phyloP scores from a whole-genome alignment of 2,329 filamentous ascomycete species.

The Fusarium musae region DNA sequence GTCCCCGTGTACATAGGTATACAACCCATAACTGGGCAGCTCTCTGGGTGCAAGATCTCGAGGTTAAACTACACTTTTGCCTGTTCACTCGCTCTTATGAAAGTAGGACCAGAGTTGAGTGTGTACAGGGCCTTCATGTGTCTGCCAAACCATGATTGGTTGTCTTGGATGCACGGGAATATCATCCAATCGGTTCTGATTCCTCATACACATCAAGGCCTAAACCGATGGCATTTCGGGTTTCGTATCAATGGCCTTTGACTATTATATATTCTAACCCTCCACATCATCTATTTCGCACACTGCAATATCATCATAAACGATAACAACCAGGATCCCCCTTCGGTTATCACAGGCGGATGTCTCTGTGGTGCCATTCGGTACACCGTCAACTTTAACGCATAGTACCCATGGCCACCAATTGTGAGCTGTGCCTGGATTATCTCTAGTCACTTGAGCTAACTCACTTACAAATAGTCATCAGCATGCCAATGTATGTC shows the following conservation, averaged over 20 bases:
- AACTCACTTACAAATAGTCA: background rate
- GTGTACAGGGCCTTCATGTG: background rate
- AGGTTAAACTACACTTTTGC: background rate
- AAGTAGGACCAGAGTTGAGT: background rate
- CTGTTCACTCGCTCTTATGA: background rate
- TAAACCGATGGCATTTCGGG: background rate
- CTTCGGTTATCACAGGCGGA: constrained; percentile 12
- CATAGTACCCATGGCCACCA: constrained; percentile 10
- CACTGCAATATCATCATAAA: background rate
- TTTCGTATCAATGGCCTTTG: background rate
- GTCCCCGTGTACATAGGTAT: background rate
- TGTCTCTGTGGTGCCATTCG: constrained; percentile 20
- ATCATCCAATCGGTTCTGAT: background rate
- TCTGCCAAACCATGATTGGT: background rate
- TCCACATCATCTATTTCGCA: no score
- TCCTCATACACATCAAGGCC: background rate
- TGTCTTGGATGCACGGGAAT: background rate
- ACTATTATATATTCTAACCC: background rate
- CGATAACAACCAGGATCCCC: background rate
- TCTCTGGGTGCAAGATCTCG: background rate
- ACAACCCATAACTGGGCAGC: background rate
- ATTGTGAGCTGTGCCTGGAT: background rate
- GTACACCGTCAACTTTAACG: constrained; percentile 10
- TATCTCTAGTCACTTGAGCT: background rate
- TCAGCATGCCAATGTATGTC: constrained; percentile 24